Evolutionary conservation across 2,329 filamentous ascomycete species (phyloP), one percentile per base, ranked within the genome.

Genomic region (Trichophyton mentagrophytes): DNA sequence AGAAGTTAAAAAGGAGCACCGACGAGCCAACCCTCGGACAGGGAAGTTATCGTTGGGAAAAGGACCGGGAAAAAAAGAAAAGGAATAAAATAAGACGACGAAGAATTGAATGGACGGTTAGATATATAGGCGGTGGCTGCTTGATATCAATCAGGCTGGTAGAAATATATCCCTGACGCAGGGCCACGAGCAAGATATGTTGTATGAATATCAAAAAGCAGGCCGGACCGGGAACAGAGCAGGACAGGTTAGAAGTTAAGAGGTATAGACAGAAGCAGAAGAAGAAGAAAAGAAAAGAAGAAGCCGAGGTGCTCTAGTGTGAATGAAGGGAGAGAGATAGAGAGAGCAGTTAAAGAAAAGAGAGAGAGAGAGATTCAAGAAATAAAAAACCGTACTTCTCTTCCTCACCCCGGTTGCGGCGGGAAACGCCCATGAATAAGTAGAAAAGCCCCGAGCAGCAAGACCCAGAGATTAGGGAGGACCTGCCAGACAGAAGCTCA

Each of bases 61-160:
- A 44, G 11, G 40, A 44, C 22, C 27, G 11, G 49, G 2, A 15
- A 25, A 13, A 5, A 2, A 22, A 22, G 7, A 27, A 30, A 30
- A 30, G 5, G 27, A 30, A 30, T 30, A 30, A 30, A 13, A 38
- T 38, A 38, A 38, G 33, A 38, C 8, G 33, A 38, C 6, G 33
- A 9, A 38, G 33, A 38, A 38, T 38, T 38, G 33, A 38, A 38
- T 38, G 13, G 33, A 38, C 11, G 33, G 33, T 38, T 27, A n/a
- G 22, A 13, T 25, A 25, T 25, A 13, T 53, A 53, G 49, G 33
- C 11, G 8, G 33, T 38, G 33, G 33, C 33, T 13, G 9, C 33
- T 38, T 38, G 33, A 53, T 53, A 53, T 53, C n/a, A n/a, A n/a
- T n/a, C 49, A 53, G 49, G 49, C 49, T 53, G 49, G 49, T n/a